Conservation (phyloP, 106 monocot species). For the Dendrobium nobile region DNA sequence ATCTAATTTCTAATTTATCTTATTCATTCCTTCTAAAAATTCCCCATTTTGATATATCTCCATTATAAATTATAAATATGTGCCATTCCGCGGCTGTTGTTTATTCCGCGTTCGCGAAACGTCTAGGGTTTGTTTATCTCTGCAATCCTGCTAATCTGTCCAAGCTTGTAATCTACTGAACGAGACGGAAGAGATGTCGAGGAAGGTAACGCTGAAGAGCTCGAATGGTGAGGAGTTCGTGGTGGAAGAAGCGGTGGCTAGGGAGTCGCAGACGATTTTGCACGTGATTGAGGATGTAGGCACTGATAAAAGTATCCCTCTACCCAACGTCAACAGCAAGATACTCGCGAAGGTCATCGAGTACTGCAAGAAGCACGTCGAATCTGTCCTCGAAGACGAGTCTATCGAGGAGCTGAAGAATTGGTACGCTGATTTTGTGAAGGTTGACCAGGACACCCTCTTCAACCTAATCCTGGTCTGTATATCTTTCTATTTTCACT, state of each 20-base stretch:
- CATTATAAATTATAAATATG: too few relatives aligned
- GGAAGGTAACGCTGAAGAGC: conserved; percentile 48
- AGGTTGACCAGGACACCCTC: conserved; percentile 55
- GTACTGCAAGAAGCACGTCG: conserved; percentile 77
- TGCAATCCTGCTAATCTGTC: not conserved
- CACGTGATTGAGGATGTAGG: conserved; percentile 61
- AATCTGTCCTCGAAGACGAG: conserved; percentile 15
- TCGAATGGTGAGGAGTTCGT: conserved; percentile 67
- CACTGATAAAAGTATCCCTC: conserved; percentile 42
- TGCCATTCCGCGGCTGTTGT: too few relatives aligned
- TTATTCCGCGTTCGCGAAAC: too few relatives aligned
- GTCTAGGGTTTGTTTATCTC: not conserved
- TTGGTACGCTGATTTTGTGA: conserved; percentile 52
- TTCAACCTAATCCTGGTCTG: conserved; percentile 62
- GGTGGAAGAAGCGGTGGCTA: conserved; percentile 47
- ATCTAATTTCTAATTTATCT: too few relatives aligned
- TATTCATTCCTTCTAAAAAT: too few relatives aligned
- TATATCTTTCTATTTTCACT: not conserved
- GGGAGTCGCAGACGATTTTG: conserved; percentile 50
- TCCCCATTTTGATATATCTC: too few relatives aligned
- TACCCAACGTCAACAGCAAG: conserved; percentile 46
- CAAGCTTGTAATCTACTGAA: not conserved
- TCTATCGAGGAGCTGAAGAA: conserved; percentile 32
- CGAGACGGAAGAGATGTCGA: not conserved
- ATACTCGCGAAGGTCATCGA: conserved; percentile 72